Evolutionary conservation across 2,329 filamentous ascomycete species (phyloP).

Genomic region (Sarocladium strictum): DNA sequence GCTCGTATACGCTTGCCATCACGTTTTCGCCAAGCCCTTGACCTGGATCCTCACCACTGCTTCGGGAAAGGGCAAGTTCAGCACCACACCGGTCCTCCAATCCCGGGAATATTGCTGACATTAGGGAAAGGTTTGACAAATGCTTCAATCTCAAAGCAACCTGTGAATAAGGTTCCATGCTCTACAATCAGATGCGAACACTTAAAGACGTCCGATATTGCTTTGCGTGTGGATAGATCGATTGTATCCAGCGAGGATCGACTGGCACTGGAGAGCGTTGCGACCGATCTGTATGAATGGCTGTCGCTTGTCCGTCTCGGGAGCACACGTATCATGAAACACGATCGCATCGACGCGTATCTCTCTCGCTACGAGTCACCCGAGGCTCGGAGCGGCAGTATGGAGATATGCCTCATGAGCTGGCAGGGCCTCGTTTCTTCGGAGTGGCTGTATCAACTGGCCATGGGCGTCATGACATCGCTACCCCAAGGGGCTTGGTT

Average conservation of each 20-base stretch:
- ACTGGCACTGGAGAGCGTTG: constrained; percentile 55
- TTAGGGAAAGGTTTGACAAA: constrained; percentile 35
- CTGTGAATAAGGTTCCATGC: constrained; percentile 36
- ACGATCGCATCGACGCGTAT: constrained; percentile 60
- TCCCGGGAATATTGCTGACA: constrained; percentile 19
- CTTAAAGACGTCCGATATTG: constrained; percentile 17
- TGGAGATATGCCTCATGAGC: constrained; percentile 42
- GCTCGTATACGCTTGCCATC: constrained; percentile 70
- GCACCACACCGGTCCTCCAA: constrained; percentile 29
- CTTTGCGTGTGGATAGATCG: constrained; percentile 19
- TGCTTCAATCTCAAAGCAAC: constrained; percentile 41
- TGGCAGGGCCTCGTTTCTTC: constrained; percentile 55
- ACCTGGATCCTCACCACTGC: constrained; percentile 77
- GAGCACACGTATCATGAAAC: constrained; percentile 54
- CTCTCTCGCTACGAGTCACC: constrained; percentile 63
- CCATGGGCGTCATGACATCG: constrained; percentile 38
- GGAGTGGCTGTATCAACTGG: constrained; percentile 42
- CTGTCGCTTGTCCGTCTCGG: constrained; percentile 59
- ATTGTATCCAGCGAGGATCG: constrained; percentile 29
- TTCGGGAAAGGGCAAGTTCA: constrained; percentile 13
- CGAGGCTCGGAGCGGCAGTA: constrained; percentile 22
- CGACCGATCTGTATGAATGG: constrained; percentile 67
- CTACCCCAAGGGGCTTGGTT: constrained; percentile 48
- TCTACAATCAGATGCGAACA: constrained; percentile 15
- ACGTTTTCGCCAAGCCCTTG: constrained; percentile 61